Evolutionary conservation across 1,284 basidiomycete genomes (phyloP).

Genomic region (Boletus albobrunnescens): DNA sequence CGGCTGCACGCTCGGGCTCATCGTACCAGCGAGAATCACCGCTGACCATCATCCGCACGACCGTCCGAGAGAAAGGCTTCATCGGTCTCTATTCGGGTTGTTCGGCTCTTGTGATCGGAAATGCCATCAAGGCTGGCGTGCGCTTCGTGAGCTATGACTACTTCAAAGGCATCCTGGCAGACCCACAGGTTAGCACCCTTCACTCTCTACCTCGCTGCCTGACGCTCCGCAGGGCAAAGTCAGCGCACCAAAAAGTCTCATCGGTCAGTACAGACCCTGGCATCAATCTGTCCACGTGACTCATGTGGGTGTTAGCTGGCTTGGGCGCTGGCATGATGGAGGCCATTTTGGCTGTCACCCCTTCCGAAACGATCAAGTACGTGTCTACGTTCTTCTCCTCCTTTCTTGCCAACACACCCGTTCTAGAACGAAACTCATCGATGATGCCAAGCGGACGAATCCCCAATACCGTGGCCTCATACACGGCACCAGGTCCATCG

Average conservation of each 20-base stretch:
- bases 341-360: constrained; percentile 93
- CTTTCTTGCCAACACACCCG: neutral
- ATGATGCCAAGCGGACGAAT: constrained; percentile 81
- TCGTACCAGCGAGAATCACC: constrained; percentile 46
- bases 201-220: neutral
- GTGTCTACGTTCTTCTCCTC: constrained; percentile 26
- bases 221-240: constrained; percentile 71
- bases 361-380: constrained; percentile 97
- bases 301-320: constrained; percentile 58
- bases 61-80: constrained; percentile 69
- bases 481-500: constrained; percentile 81
- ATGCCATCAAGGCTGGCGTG: constrained; percentile 89
- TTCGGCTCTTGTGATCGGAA: constrained; percentile 84
- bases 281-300: neutral
- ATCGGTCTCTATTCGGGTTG: constrained; percentile 84
- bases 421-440: constrained; percentile 92
- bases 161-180: constrained; percentile 83
- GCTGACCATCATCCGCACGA: constrained; percentile 65
- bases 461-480: constrained; percentile 87
- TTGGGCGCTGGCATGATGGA: constrained; percentile 94
- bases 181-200: constrained; percentile 58
- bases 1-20: neutral
- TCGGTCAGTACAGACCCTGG: constrained; percentile 50
- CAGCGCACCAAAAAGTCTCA: constrained; percentile 75
- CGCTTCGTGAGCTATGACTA: constrained; percentile 93